Evolutionary conservation across 1,284 basidiomycete species (phyloP), one percentile per base, ranked within the genome.

Genomic region (Tetrapyrgos nigripes): DNA sequence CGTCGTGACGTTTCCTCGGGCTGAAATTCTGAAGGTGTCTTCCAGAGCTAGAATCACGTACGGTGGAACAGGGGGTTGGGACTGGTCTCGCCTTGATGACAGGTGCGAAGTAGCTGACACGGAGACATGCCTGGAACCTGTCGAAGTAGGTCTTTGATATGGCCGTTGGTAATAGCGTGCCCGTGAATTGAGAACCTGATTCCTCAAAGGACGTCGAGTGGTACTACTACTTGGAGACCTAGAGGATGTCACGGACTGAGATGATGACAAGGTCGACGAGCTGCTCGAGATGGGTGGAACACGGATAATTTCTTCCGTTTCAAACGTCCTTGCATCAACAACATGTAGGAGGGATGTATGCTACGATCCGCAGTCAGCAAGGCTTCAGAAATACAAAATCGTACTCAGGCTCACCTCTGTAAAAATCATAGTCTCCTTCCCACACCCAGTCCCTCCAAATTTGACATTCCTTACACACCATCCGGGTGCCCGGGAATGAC

Each of bases 381-480:
- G 27, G 26, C 45, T n/a, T 40, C 37, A 11, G 6, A 11, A 33
- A 33, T 33, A 33, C 31, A 8, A 8, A 33, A 33, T 8, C 31
- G 31, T 13, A 57, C 45, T 29, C 19, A 23, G 29, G 66, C 83
- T 53, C 61, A 92, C 91, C 83, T 94, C 93, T n/a, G 93, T 91
- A 73, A 93, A 94, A 0, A 84, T 85, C 82, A 94, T 83, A 3
- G 93, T 72, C 70, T 93, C 91, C 63, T 76, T 79, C 31, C 83
- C 81, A 27, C 71, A 71, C 53, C 75, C 71, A 58, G 68, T 62
- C 60, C 76, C 60, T 56, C 87, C 87, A 73, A 94, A 94, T 70
- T 92, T 93, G 66, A 94, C 83, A 58, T 81, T 89, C 53, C 92
- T 76, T 21, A 89, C 88, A 57, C 91, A 90, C 84, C 91, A 92